Evolutionary conservation across 441 rosid genomes (phyloP).

Genomic region (Pelargonium fulgidum): DNA sequence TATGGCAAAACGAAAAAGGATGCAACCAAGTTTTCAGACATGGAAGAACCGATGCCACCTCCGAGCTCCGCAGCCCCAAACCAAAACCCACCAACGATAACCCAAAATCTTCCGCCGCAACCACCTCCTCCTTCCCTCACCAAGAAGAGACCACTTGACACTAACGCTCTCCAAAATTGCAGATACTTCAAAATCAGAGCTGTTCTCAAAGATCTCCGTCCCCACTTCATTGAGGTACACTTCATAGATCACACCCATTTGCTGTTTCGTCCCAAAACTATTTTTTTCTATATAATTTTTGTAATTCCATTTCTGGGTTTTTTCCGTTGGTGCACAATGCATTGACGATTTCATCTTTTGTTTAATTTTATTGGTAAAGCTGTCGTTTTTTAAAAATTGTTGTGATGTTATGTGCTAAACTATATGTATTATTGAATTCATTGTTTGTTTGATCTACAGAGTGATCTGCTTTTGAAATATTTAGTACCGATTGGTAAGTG

Average conservation of each 20-base stretch:
- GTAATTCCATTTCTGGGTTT: background rate
- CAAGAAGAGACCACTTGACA: conserved; percentile 53
- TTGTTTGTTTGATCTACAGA: no score
- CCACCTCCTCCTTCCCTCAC: conserved; percentile 22
- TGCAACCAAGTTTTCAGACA: background rate
- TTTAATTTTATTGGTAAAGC: no score
- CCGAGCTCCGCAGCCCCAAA: conserved; percentile 2
- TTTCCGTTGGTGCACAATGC: background rate
- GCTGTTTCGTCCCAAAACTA: no score
- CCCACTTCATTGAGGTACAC: conserved; percentile 64
- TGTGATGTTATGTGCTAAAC: background rate
- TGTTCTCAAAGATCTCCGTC: conserved; percentile 65
- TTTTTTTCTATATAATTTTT: background rate
- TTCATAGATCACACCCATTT: background rate
- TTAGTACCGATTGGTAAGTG: background rate
- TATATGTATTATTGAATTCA: background rate
- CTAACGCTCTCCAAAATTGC: conserved; percentile 35
- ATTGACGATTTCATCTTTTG: background rate
- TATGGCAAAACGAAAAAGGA: background rate
- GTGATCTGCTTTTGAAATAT: no score
- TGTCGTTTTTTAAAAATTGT: background rate
- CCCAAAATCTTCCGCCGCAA: conserved; percentile 12
- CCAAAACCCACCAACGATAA: conserved; percentile 1
- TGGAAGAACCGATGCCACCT: background rate
- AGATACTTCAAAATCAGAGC: conserved; percentile 64